Percentiles rank a stretch among this genome's conserved stretches.
Conservation (phyloP, 805 yeast species). For the Lachancea nothofagi region DNA sequence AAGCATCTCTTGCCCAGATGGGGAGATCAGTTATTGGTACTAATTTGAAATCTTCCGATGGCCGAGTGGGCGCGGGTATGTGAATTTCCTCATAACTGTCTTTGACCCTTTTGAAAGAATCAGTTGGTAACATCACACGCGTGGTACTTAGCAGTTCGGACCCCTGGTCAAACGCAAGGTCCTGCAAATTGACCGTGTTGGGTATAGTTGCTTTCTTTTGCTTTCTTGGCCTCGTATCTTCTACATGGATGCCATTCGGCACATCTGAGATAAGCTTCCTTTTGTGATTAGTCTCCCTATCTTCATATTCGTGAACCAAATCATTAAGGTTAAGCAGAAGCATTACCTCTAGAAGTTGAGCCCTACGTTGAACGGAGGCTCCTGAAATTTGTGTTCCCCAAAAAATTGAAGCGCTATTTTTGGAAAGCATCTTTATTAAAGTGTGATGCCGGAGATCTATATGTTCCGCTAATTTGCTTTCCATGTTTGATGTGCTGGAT, state of each 20-base stretch:
- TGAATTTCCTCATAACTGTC: conserved; percentile 81
- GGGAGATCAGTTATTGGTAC: conserved; percentile 65
- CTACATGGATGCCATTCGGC: background rate
- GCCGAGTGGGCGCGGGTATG: conserved; percentile 76
- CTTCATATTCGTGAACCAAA: conserved; percentile 40
- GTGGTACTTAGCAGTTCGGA: conserved; percentile 59
- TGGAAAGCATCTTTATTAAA: conserved; percentile 43
- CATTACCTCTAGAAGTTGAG: conserved; percentile 41
- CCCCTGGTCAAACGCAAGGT: conserved; percentile 66
- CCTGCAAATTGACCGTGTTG: conserved; percentile 51
- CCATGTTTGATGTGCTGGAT: conserved; percentile 40
- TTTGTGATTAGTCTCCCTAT: conserved; percentile 8
- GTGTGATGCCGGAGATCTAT: conserved; percentile 48
- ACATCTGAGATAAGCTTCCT: background rate
- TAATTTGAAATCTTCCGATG: conserved; percentile 37
- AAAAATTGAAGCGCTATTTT: conserved; percentile 46
- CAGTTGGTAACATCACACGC: conserved; percentile 71
- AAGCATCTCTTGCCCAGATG: conserved; percentile 73
- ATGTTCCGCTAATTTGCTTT: conserved; percentile 47
- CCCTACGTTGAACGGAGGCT: conserved; percentile 36
- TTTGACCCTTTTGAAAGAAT: conserved; percentile 71
- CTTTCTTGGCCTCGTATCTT: conserved; percentile 20
- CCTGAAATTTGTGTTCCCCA: conserved; percentile 48
- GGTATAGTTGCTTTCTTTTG: conserved; percentile 21
- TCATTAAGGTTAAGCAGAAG: conserved; percentile 35